Evolutionary conservation across 108 stramenopile genomes (phyloP), one percentile per base, ranked within the genome.

Genomic region (Mediolabrus comicus): DNA sequence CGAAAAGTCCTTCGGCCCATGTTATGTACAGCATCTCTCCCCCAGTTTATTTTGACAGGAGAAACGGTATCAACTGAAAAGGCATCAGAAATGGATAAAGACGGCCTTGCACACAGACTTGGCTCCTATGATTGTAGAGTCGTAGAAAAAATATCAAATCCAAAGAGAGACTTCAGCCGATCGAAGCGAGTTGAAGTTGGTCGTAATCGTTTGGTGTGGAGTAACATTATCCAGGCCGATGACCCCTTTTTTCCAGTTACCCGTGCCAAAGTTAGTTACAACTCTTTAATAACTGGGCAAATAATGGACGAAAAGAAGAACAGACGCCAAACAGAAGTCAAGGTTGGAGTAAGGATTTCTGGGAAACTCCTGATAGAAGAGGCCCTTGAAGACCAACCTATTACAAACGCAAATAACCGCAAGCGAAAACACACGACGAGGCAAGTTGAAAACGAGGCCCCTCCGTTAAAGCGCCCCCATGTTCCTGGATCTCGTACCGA

Each of bases 171-270:
- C 31, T 46, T 43, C 12, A 70, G 59, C 61, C 38, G 52, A 10
- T 30, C 64, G 25, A 83, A 73, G 34, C 49, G 82, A 53, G 70
- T 75, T 38, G 59, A 56, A 24, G 73, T 77, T 22, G 90, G 90
- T n/a, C 82, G 90, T 11, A 88, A 74, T 43, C 66, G 90, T 58
- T 52, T 86, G 39, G 72, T 91, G 10, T 91, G 90, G 90, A 80
- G 81, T 16, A 69, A 71, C 28, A 63, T 84, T 32, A 72, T 62
- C 29, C 68, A 36, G 22, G 54, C 63, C 29, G 72, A 83, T 22
- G 72, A 67, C 35, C 55, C 81, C 49, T 62, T 56, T 26, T 25
- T 59, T n/a, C 62, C 69, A 25, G 64, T 68, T n/a, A 75, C 34
- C 59, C 72, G 71, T 39, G 69, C 51, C 62, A 78, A 70, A 49